Conservation (phyloP, 2,329 filamentous ascomycete genomes). For the Colletotrichum sp. region DNA sequence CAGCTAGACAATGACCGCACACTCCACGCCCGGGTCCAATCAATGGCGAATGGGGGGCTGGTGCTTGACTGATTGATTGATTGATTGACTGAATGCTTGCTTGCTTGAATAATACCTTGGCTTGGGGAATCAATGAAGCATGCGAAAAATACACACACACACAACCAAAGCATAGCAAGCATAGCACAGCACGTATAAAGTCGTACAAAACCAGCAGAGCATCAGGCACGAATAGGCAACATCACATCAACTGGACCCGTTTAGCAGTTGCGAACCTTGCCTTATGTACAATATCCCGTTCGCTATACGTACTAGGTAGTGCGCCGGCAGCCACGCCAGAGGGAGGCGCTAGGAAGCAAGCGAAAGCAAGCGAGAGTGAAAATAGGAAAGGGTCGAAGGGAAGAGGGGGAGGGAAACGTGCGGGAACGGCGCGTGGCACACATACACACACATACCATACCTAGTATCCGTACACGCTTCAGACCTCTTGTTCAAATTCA, state of each 20-base stretch:
- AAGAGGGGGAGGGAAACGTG: not conserved
- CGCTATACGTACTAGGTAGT: not conserved
- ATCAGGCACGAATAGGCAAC: not conserved
- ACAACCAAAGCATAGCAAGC: not conserved
- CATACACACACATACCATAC: not conserved
- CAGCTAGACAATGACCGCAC: not conserved
- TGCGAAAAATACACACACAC: not conserved
- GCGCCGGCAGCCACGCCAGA: not conserved
- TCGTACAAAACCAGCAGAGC: not conserved
- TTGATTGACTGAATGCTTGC: no score
- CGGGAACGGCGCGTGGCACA: constrained; percentile 5
- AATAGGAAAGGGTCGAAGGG: not conserved
- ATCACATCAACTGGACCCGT: no score
- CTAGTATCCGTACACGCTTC: no score
- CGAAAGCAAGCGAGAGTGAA: constrained; percentile 5
- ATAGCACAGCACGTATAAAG: not conserved
- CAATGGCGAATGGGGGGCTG: not conserved
- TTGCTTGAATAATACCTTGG: no score
- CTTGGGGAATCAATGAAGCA: no score
- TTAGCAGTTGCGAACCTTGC: no score
- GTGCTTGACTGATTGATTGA: no score
- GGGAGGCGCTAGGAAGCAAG: constrained; percentile 9
- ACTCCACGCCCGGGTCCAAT: not conserved
- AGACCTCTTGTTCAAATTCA: no score
- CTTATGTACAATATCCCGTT: not conserved